These are phyloP conservation scores for Albophoma yamanashiensis DNA, from an alignment of 2,329 filamentous ascomycete species.

Conservation along the genomic window DNA sequence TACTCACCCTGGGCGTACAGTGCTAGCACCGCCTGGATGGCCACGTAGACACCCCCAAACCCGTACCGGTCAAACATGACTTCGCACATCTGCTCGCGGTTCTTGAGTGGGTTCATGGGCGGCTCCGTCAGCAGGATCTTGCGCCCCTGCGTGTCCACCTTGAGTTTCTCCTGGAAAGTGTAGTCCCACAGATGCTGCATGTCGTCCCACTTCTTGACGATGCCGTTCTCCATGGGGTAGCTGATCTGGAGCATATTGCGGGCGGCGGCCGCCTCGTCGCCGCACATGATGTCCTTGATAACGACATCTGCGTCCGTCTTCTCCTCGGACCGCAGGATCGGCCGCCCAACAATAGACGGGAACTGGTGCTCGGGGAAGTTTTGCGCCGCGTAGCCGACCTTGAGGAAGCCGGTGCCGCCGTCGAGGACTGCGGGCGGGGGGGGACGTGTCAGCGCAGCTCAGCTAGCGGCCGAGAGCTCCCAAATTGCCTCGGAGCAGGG, in stretches of 20 bases:
- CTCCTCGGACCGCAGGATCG: constrained; percentile 95
- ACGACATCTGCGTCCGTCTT: constrained; percentile 50
- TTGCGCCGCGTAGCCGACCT: constrained; percentile 97
- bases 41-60: constrained; percentile 95
- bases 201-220: constrained; percentile 99
- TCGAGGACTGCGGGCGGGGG: constrained; percentile 66
- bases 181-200: constrained; percentile 99
- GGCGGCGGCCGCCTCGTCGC: constrained; percentile 91
- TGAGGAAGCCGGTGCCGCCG: constrained; percentile 98
- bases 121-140: constrained; percentile 98
- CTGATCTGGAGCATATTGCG: constrained; percentile 97
- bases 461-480: neutral
- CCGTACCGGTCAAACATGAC: constrained; percentile 98
- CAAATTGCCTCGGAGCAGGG: neutral
- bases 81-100: constrained; percentile 95
- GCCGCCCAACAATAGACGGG: constrained; percentile 94
- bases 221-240: constrained; percentile 99
- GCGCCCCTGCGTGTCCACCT: constrained; percentile 77
- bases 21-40: constrained; percentile 92
- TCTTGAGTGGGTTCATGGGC: constrained; percentile 94
- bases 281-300: constrained; percentile 99
- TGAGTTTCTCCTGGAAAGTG: constrained; percentile 96
- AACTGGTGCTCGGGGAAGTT: constrained; percentile 99
- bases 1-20: constrained; percentile 83
- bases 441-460: constrained; percentile 11